A percentile compares a stretch with the other conserved stretches of the same genome.
Conservation (phyloP, 2,329 filamentous ascomycete genomes). For the Penicillium sp. region DNA sequence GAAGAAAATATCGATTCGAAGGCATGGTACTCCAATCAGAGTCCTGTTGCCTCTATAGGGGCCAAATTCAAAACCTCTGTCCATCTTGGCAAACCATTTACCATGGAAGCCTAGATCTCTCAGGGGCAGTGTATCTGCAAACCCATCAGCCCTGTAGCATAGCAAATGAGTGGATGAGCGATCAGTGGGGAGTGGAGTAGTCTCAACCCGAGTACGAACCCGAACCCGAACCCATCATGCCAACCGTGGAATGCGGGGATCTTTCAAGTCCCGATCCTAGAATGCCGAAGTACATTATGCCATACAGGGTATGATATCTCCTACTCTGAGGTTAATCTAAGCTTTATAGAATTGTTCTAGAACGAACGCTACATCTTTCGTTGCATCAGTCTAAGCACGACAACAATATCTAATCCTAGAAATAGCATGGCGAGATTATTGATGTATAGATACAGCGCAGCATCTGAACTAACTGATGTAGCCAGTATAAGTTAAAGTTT, state of each 20-base stretch:
- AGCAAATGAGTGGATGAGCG: background rate
- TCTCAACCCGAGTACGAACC: slow-evolving; percentile 9
- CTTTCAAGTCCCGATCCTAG: background rate
- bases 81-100: background rate
- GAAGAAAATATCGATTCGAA: background rate
- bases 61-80: background rate
- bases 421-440: too few species aligned
- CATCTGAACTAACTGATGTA: too few species aligned
- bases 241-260: background rate
- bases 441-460: too few species aligned
- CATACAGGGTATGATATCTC: too few species aligned
- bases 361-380: too few species aligned
- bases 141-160: too few species aligned
- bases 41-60: background rate
- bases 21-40: background rate
- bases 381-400: too few species aligned
- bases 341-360: too few species aligned
- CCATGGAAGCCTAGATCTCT: background rate
- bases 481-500: too few species aligned
- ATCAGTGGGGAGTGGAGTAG: slow-evolving; percentile 1
- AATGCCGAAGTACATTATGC: too few species aligned
- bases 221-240: background rate
- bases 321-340: too few species aligned
- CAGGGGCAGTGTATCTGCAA: background rate
- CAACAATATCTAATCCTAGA: too few species aligned